Evolutionary conservation across 2,329 filamentous ascomycete genomes (phyloP), one percentile per base, ranked within the genome.

Genomic region (Aspergillus terreus): DNA sequence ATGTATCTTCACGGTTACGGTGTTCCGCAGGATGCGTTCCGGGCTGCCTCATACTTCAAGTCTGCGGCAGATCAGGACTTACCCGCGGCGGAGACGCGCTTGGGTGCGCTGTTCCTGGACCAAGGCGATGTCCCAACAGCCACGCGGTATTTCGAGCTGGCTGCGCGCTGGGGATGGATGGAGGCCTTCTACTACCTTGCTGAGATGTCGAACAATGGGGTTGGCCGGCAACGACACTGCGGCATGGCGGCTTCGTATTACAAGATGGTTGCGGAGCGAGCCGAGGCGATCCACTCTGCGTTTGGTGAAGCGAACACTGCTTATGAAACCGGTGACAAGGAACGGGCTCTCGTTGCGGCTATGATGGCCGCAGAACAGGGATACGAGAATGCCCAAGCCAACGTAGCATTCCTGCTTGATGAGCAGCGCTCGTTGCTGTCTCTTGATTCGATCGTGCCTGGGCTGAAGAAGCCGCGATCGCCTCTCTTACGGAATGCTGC

Each of bases 121-220:
- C 90, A 95, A 68, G 91, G 90, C 15, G 90, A 95, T 60, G 75
- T 94, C n/a, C 75, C 80, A 4, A 85, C 86, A 0, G 92, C 92
- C 2, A 87, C 85, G 53, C 85, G 87, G 59, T 95, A 95, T 68
- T 96, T 96, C 62, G 91, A 96, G 64, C 79, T 92, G 44, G 92
- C 92, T 4, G 87, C 87, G 38, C 79, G 89, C 21, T 90, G 90
- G 66, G 86, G 86, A 12, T 88, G 91, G 64, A 87, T 96, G 55
- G 91, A 96, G 70, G 88, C 91, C 0, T 90, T 89, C 66, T 96
- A 96, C 72, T 95, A 95, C 68, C 82, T 96, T 4, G 92, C 90
- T 2, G 92, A 96, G 71, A 84, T 96, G 76, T 86, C 85, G 21
- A 83, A 92, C 60, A 82, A 89, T 56, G 91, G 89, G 0, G 81